A percentile compares a stretch with the other conserved stretches of the same genome.
Conservation (phyloP, 2,329 filamentous ascomycete species). For the Gremmenia infestans region DNA sequence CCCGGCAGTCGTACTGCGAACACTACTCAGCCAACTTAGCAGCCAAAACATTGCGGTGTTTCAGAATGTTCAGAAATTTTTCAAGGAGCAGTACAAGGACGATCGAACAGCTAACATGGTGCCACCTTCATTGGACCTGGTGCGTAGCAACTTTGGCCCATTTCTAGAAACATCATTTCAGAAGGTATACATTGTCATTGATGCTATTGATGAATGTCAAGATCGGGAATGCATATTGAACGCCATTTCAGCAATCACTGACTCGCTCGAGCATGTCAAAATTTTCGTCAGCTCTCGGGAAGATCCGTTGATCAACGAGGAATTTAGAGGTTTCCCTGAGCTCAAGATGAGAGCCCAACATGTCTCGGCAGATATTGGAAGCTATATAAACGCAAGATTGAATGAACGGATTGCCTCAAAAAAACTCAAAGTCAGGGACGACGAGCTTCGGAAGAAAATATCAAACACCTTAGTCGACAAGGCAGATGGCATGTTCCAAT, state of each 20-base stretch:
- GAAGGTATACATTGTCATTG: background rate
- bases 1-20: conserved; percentile 3
- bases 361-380: conserved; percentile 2
- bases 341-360: conserved; percentile 1
- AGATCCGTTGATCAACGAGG: conserved; percentile 1
- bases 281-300: conserved; percentile 3
- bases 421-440: background rate
- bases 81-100: background rate
- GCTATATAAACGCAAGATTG: conserved; percentile 1
- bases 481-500: conserved; percentile 22
- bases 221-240: background rate
- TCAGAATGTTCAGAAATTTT: conserved; percentile 1
- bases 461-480: background rate
- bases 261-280: background rate
- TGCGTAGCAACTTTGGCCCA: background rate
- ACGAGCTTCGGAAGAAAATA: conserved; percentile 2
- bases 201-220: conserved; percentile 8
- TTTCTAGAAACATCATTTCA: background rate
- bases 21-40: conserved; percentile 5
- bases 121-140: background rate
- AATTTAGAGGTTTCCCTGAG: conserved; percentile 1
- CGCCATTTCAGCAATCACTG: background rate
- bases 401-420: background rate
- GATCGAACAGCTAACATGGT: background rate
- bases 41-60: conserved; percentile 2